phyloP scores from a whole-genome alignment of 2,329 filamentous ascomycete species.

The Chaetomiaceae sp. region DNA sequence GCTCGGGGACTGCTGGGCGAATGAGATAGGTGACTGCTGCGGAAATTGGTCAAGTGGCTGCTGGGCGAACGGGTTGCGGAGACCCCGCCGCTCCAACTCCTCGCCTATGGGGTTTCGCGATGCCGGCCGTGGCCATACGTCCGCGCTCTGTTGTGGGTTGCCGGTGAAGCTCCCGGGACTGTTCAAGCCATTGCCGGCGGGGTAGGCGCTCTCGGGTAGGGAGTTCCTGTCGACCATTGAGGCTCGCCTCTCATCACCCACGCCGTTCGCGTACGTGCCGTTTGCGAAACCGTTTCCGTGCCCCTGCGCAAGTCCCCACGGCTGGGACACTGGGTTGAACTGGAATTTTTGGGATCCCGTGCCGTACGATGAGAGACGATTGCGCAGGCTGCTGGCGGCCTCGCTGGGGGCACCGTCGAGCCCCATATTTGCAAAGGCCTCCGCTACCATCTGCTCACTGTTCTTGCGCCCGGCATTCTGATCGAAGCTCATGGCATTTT shows the following conservation, averaged over 20 bases:
- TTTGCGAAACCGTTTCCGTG: conserved; percentile 28
- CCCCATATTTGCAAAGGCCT: conserved; percentile 33
- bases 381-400: conserved; percentile 5
- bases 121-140: conserved; percentile 37
- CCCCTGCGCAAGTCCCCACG: conserved; percentile 40
- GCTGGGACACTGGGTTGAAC: conserved; percentile 44
- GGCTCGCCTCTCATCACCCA: conserved; percentile 32
- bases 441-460: conserved; percentile 35
- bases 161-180: conserved; percentile 31
- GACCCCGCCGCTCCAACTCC: conserved; percentile 32
- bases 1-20: conserved; percentile 27
- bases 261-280: conserved; percentile 33
- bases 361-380: conserved; percentile 23
- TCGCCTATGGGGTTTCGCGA: conserved; percentile 32
- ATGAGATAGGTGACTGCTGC: no score
- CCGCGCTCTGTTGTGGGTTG: conserved; percentile 30
- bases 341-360: conserved; percentile 38
- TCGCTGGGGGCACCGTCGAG: conserved; percentile 32
- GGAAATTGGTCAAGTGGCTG: no score
- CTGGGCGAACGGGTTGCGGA: no score
- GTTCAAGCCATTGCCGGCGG: conserved; percentile 25
- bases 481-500: conserved; percentile 37
- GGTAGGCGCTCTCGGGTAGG: conserved; percentile 32
- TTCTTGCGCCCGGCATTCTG: conserved; percentile 32
- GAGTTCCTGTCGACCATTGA: conserved; percentile 38